Percentiles rank a stretch among this genome's conserved stretches.
phyloP scores from a whole-genome alignment of 106 monocot genomes.

The Apostasia ramifera region DNA sequence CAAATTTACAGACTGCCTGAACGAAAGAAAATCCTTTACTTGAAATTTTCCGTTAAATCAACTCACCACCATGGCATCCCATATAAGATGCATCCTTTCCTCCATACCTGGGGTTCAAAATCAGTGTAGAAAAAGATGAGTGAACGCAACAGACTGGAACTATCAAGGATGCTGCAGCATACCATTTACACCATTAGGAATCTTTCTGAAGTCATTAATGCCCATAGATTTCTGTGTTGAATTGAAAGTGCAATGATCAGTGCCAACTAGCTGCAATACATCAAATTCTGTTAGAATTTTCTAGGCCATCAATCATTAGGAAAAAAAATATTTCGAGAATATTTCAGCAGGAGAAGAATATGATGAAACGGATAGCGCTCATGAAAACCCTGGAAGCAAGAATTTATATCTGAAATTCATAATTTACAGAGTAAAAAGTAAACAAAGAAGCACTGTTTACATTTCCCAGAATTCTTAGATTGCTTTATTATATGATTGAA shows the following conservation, averaged over 20 bases:
- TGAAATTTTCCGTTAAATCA: slow-evolving; percentile 1
- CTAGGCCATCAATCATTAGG: not conserved
- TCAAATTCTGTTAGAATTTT: slow-evolving; percentile 3
- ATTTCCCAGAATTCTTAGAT: too few relatives aligned
- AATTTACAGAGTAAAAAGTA: too few relatives aligned
- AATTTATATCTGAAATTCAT: too few relatives aligned
- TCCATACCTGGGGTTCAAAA: slow-evolving; percentile 61
- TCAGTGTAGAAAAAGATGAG: not conserved
- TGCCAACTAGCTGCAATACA: slow-evolving; percentile 82
- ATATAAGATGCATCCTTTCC: slow-evolving; percentile 96
- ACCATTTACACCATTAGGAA: slow-evolving; percentile 99
- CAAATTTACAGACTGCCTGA: not conserved
- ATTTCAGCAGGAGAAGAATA: not conserved
- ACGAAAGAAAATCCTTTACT: not conserved
- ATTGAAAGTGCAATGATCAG: slow-evolving; percentile 96
- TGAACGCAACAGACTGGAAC: not conserved
- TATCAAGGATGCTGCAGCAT: slow-evolving; percentile 2
- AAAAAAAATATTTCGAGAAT: not conserved
- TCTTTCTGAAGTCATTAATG: slow-evolving; percentile 84
- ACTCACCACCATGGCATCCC: slow-evolving; percentile 98
- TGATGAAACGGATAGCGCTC: too few relatives aligned
- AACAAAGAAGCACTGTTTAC: too few relatives aligned
- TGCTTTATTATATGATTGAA: too few relatives aligned
- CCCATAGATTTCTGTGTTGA: slow-evolving; percentile 91
- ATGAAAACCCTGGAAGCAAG: too few relatives aligned